phyloP scores from a whole-genome alignment of 805 yeast genomes.

The Candida michaelii region DNA sequence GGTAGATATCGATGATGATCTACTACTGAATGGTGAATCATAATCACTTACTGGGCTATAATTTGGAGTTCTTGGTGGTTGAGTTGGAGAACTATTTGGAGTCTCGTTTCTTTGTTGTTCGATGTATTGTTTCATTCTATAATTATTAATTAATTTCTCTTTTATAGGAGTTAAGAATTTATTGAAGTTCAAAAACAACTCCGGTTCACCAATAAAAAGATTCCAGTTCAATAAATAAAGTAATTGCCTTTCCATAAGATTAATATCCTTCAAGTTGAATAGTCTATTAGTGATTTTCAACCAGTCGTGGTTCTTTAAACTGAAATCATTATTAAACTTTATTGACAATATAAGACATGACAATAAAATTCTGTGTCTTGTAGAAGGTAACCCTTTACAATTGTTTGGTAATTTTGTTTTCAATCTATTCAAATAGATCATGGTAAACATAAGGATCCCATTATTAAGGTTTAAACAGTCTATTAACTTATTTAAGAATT shows the following conservation, averaged over 20 bases:
- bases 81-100: too few relatives aligned
- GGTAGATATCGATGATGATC: conserved; percentile 7
- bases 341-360: conserved; percentile 73
- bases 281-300: conserved; percentile 74
- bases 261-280: conserved; percentile 65
- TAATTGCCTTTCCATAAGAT: conserved; percentile 78
- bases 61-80: background rate
- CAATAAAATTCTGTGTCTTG: conserved; percentile 73
- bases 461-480: conserved; percentile 78
- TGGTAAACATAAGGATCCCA: conserved; percentile 72
- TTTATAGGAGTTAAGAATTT: conserved; percentile 55
- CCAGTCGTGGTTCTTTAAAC: conserved; percentile 81
- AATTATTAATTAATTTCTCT: conserved; percentile 32
- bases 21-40: conserved; percentile 3
- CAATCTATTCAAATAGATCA: conserved; percentile 64
- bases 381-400: conserved; percentile 76
- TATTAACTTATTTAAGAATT: conserved; percentile 69
- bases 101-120: conserved; percentile 8
- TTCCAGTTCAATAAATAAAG: conserved; percentile 72
- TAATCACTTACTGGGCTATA: background rate
- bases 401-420: conserved; percentile 62
- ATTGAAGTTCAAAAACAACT: conserved; percentile 41
- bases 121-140: conserved; percentile 29
- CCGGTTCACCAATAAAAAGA: conserved; percentile 46
- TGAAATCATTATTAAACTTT: conserved; percentile 73